Percentiles rank a stretch among this genome's conserved stretches.
These are phyloP conservation scores for Centrapalus pauciflorus DNA, from an alignment of 129 eudicot genomes.

Conservation along the genomic window DNA sequence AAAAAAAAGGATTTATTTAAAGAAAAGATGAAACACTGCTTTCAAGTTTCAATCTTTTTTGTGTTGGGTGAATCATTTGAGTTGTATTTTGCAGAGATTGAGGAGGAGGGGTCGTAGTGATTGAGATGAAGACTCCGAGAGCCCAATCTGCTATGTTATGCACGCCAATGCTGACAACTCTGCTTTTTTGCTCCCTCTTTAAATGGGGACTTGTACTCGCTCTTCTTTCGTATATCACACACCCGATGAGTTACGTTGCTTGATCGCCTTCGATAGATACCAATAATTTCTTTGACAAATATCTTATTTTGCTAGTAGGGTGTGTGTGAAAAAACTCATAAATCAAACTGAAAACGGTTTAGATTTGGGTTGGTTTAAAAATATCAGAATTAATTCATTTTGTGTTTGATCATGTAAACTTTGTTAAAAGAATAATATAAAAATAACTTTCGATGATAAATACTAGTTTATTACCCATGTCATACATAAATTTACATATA, in stretches of 20 bases:
- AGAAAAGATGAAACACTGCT: slow-evolving; percentile 17
- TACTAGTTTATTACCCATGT: too few species aligned
- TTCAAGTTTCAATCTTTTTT: slow-evolving; percentile 11
- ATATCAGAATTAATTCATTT: too few species aligned
- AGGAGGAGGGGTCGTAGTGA: slow-evolving; percentile 29
- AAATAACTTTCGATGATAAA: too few species aligned
- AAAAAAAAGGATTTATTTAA: too few species aligned
- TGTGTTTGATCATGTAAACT: too few species aligned
- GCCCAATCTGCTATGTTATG: slow-evolving; percentile 52
- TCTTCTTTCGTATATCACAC: neutral
- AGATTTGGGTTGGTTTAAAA: too few species aligned
- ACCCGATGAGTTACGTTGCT: too few species aligned
- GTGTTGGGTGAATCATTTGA: slow-evolving; percentile 23
- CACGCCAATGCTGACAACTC: slow-evolving; percentile 82
- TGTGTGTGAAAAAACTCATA: too few species aligned
- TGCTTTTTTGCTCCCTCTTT: slow-evolving; percentile 37
- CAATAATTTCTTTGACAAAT: neutral
- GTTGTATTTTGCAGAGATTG: slow-evolving; percentile 21
- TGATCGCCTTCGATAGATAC: neutral
- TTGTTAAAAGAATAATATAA: too few species aligned
- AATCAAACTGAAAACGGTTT: too few species aligned
- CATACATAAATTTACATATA: too few species aligned
- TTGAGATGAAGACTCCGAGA: slow-evolving; percentile 40
- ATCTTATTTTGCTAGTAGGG: neutral
- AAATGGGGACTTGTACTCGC: slow-evolving; percentile 26